phyloP scores from a whole-genome alignment of 139 green algal genomes.

The Haematococcus lacustris region DNA sequence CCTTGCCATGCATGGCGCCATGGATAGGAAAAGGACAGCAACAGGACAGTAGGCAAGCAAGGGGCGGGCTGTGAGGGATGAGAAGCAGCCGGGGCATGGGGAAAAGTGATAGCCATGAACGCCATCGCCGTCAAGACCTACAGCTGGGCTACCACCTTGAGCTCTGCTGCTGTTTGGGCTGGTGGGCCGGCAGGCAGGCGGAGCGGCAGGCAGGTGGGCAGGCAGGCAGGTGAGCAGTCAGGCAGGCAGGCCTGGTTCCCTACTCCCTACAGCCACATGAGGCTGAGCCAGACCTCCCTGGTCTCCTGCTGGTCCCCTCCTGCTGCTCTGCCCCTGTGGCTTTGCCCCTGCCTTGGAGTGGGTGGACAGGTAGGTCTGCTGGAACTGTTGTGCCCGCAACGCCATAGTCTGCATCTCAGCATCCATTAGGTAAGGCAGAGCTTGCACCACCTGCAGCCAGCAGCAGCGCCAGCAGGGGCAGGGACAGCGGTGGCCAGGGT shows the following conservation, averaged over 20 bases:
- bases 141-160: no score
- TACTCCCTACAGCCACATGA: background rate
- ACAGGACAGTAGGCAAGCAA: background rate
- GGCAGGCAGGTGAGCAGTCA: background rate
- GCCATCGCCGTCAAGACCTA: no score
- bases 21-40: background rate
- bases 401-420: background rate
- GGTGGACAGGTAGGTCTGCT: slow-evolving; percentile 2
- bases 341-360: background rate
- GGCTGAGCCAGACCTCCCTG: no score
- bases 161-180: no score
- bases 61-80: background rate
- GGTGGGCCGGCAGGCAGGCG: no score
- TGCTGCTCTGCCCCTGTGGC: background rate
- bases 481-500: no score
- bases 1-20: no score
- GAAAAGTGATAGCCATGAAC: no score
- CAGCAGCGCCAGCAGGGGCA: no score
- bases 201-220: no score
- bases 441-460: background rate
- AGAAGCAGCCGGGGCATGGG: no score
- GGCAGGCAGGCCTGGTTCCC: background rate
- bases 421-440: background rate
- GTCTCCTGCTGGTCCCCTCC: background rate
- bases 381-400: background rate